These are phyloP conservation scores for Eremomyces bilateralis DNA, from an alignment of 495 filamentous ascomycete genomes.

Conservation along the genomic window DNA sequence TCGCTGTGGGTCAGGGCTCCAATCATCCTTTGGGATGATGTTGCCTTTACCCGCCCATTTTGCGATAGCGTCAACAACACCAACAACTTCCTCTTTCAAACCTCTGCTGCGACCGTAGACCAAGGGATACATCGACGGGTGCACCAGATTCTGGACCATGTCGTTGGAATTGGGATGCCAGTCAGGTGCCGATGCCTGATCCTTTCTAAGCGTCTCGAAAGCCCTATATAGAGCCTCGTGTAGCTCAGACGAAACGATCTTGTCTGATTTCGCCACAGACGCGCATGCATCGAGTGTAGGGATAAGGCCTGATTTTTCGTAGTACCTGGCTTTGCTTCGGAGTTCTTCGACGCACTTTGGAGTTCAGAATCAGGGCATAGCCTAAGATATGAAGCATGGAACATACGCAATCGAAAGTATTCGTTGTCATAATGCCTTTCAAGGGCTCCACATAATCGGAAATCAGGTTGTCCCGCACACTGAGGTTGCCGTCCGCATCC, in stretches of 20 bases:
- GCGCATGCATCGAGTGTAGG: slow-evolving; percentile 7
- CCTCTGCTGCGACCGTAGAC: slow-evolving; percentile 29
- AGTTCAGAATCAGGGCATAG: background rate
- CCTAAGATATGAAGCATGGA: background rate
- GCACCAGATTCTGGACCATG: slow-evolving; percentile 36
- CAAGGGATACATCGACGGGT: slow-evolving; percentile 39
- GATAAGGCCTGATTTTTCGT: slow-evolving; percentile 4
- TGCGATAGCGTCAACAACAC: slow-evolving; percentile 23
- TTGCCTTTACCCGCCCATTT: slow-evolving; percentile 22
- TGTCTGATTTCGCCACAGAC: slow-evolving; percentile 13
- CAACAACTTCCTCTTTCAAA: slow-evolving; percentile 19
- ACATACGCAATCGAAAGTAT: slow-evolving; percentile 6
- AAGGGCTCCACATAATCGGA: background rate
- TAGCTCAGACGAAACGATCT: slow-evolving; percentile 2
- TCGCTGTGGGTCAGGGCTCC: too few relatives aligned
- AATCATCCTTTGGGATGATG: too few relatives aligned
- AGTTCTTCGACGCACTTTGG: slow-evolving; percentile 27
- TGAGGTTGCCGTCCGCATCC: slow-evolving; percentile 2
- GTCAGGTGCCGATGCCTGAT: slow-evolving; percentile 17
- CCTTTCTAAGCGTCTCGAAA: slow-evolving; percentile 15
- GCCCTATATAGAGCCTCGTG: slow-evolving; percentile 4
- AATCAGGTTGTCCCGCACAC: background rate
- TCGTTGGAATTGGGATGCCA: slow-evolving; percentile 33
- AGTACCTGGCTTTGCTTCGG: slow-evolving; percentile 10
- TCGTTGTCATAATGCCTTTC: slow-evolving; percentile 4